Base-by-base conservation (phyloP, 371 early-diverging fungal species). In the Encephalitozoon hellem region DNA sequence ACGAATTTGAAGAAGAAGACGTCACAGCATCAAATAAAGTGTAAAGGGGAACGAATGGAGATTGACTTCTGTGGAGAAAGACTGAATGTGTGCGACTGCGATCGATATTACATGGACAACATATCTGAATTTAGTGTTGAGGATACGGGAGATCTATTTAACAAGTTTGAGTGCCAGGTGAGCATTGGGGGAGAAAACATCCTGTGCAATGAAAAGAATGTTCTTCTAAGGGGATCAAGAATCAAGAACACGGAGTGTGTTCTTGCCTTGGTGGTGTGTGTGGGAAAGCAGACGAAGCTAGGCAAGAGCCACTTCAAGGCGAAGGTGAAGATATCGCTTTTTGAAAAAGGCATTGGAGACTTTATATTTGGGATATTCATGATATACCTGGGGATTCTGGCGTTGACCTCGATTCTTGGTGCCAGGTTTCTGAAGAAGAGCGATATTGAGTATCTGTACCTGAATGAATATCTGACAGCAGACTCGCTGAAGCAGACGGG, bases 171-270 rank as follows among this genome's bases (percentile, higher is more conserved):
- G 23, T 78, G 80, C n/a, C 47, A 51, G n/a, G 12, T 80, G 11
- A 23, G 8, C 26, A 39, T 67, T 25, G 32, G 74, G 2, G 70
- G 69, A 12, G 15, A 21, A 12, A 76, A 86, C 82, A 5, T 83
- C 85, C 69, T 88, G 87, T 76, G 89, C 88, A 85, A 87, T 42
- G 89, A 91, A 67, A 88, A 89, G 74, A 92, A 93, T 77, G 80
- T 94, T 65, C 82, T 96, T 11, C 87, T 93, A 30, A 89, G 93
- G 54, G 99, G 97, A 1, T 90, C 90, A 79, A 89, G 89, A 2
- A 77, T 95, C 21, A 88, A 91, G 67, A 94, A 93, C 86, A 93
- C 93, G 0, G 89, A 90, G 65, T 90, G 89, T 88, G 88, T 90
- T 2, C 88, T 93, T 65, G 93, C 90, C 0, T 75, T 92, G 3